Percentiles rank a stretch among this genome's conserved stretches.
phyloP scores from a whole-genome alignment of 2,329 filamentous ascomycete genomes.

The Rhexocercosporidium sp. region DNA sequence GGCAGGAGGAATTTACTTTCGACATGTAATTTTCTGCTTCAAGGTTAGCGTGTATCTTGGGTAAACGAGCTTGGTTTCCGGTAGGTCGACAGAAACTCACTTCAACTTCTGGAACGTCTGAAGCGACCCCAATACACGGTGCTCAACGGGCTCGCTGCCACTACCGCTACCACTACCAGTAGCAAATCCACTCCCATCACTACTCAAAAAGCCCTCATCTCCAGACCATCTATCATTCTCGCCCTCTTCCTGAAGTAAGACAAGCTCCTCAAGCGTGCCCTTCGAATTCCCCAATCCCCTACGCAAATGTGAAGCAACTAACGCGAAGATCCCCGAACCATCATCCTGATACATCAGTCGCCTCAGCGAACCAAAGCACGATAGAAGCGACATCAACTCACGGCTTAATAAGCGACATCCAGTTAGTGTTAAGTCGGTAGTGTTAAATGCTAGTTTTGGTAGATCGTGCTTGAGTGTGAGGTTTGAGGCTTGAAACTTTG shows the following conservation, averaged over 20 bases:
- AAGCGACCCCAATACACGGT: background rate
- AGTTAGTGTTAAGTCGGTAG: background rate
- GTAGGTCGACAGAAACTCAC: background rate
- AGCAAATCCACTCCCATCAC: background rate
- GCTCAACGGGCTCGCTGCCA: background rate
- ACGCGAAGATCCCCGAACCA: too few species aligned
- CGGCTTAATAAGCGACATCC: background rate
- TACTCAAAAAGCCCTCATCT: background rate
- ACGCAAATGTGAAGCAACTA: background rate
- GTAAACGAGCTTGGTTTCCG: background rate
- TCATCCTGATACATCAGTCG: background rate
- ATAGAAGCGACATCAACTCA: background rate
- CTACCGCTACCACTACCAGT: background rate
- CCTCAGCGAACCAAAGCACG: slow-evolving; percentile 4
- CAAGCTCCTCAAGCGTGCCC: background rate
- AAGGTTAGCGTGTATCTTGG: background rate
- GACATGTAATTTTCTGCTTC: background rate
- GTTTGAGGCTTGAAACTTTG: background rate
- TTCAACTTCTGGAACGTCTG: background rate
- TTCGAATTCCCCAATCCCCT: background rate
- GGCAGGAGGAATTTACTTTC: background rate
- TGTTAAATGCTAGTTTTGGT: background rate
- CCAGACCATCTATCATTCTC: background rate
- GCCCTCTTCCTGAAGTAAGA: background rate
- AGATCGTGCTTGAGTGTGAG: background rate